These are phyloP conservation scores for Linnemannia exigua DNA, from an alignment of 192 early-diverging fungal genomes.

Conservation along the genomic window DNA sequence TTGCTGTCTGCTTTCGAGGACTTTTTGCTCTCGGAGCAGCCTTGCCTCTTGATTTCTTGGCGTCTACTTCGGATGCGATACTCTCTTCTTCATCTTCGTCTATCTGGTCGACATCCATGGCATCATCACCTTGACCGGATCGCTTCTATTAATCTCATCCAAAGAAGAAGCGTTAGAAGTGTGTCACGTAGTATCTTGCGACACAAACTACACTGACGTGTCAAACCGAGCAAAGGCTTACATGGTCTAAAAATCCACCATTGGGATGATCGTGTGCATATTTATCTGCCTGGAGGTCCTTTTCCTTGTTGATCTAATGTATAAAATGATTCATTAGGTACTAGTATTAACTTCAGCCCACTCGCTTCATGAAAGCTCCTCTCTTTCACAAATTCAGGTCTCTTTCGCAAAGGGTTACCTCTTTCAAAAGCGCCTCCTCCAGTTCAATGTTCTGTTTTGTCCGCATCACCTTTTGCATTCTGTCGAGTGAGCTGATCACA, in stretches of 20 bases:
- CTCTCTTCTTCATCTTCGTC: constrained; percentile 19
- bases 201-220: neutral
- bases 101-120: constrained; percentile 36
- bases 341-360: no score
- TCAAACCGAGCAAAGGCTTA: constrained; percentile 4
- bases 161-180: neutral
- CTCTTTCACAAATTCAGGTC: no score
- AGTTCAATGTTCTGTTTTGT: constrained; percentile 52
- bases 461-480: constrained; percentile 49
- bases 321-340: neutral
- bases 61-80: constrained; percentile 16
- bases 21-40: neutral
- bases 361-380: no score
- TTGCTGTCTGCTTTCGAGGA: neutral
- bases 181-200: neutral
- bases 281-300: constrained; percentile 33
- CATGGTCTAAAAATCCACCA: constrained; percentile 34
- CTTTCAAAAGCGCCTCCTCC: constrained; percentile 45
- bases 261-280: constrained; percentile 47
- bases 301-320: constrained; percentile 53
- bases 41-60: constrained; percentile 11
- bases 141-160: constrained; percentile 7
- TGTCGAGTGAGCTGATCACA: constrained; percentile 22
- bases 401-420: constrained; percentile 5
- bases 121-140: constrained; percentile 5